Percentiles rank a stretch among this genome's conserved stretches.
phyloP scores from a whole-genome alignment of 768 basidiomycete species.

The Dentipellis fragilis region DNA sequence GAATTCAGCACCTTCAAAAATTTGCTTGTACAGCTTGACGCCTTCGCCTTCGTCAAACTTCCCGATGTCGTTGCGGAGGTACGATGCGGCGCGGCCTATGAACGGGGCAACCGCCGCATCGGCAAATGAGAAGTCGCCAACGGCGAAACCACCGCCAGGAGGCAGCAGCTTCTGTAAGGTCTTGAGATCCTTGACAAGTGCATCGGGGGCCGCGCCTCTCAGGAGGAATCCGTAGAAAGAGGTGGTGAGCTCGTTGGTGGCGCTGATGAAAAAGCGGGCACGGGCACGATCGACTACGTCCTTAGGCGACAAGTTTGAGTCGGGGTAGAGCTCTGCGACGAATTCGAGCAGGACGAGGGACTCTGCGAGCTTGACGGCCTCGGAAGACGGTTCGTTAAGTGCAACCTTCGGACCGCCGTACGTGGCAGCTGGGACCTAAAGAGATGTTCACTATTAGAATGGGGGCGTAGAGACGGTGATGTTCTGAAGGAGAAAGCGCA shows the following conservation, averaged over 20 bases:
- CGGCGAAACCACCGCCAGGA: conserved; percentile 29
- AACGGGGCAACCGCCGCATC: conserved; percentile 55
- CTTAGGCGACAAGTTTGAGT: conserved; percentile 37
- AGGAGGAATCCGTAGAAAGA: conserved; percentile 26
- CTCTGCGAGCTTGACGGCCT: conserved; percentile 52
- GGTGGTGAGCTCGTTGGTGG: conserved; percentile 35
- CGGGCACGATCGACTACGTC: no score
- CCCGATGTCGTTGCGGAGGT: conserved; percentile 39
- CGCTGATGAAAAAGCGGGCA: conserved; percentile 54
- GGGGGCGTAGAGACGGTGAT: neutral
- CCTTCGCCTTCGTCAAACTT: conserved; percentile 29
- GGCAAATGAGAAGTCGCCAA: conserved; percentile 45
- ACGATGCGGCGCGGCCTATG: conserved; percentile 38
- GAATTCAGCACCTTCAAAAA: conserved; percentile 31
- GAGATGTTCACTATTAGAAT: no score
- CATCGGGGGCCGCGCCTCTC: conserved; percentile 30
- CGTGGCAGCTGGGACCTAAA: conserved; percentile 45
- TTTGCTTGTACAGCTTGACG: conserved; percentile 26
- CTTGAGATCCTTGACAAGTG: conserved; percentile 33
- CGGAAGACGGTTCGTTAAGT: conserved; percentile 46
- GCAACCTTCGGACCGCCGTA: conserved; percentile 52
- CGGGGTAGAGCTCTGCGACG: conserved; percentile 49
- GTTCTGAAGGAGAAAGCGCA: conserved; percentile 15
- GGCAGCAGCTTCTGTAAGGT: conserved; percentile 41
- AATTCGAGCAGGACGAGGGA: no score